Evolutionary conservation across 2,329 filamentous ascomycete species (phyloP).

Genomic region (Cordyceps pruinosa): DNA sequence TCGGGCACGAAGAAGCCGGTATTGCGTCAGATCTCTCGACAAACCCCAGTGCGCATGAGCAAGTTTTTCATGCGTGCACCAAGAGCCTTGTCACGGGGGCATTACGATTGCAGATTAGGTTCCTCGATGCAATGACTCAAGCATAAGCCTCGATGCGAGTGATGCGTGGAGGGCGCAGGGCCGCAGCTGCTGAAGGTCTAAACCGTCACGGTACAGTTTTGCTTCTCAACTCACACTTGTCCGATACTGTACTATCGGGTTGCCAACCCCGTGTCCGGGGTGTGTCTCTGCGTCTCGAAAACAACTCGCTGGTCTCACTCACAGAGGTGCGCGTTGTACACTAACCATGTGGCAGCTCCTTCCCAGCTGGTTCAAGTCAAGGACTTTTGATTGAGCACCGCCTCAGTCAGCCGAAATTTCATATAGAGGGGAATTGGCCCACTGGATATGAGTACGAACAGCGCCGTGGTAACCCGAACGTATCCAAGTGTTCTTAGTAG

Average conservation of each 20-base stretch:
- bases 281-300: not conserved
- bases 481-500: not conserved
- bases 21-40: not conserved
- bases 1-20: not conserved
- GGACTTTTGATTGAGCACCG: not conserved
- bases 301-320: too few relatives aligned
- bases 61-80: not conserved
- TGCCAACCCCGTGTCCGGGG: too few relatives aligned
- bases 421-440: not conserved
- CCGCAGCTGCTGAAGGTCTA: not conserved
- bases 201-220: not conserved
- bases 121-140: conserved; percentile 5
- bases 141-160: not conserved
- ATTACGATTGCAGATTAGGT: conserved; percentile 7
- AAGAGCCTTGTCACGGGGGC: not conserved
- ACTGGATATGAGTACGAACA: not conserved
- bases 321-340: not conserved
- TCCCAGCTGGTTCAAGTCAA: not conserved
- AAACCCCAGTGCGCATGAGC: not conserved
- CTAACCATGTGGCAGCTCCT: not conserved
- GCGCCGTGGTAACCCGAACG: not conserved
- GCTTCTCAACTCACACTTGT: not conserved
- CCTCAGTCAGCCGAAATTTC: not conserved
- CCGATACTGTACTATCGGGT: not conserved
- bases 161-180: not conserved